phyloP scores from a whole-genome alignment of 2,329 filamentous ascomycete genomes.

The Colletotrichum higginsianum region DNA sequence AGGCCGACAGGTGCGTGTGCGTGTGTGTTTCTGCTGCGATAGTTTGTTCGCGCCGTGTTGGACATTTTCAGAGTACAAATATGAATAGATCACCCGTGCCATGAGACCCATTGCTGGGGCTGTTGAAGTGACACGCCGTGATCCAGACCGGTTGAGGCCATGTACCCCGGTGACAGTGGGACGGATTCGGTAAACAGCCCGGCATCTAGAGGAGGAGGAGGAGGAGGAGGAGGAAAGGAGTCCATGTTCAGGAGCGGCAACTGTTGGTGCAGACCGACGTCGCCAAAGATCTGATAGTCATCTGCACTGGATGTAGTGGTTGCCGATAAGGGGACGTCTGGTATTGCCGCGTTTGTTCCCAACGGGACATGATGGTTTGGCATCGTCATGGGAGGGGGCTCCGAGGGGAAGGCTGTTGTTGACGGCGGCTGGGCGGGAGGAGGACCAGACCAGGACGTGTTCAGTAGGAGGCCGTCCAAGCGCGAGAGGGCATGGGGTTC shows the following conservation, averaged over 20 bases:
- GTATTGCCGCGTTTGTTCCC: too few relatives aligned
- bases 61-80: background rate
- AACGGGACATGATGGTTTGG: background rate
- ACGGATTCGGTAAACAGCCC: background rate
- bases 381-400: background rate
- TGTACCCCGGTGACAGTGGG: background rate
- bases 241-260: conserved; percentile 11
- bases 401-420: background rate
- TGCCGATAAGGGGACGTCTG: background rate
- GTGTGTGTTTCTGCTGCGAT: background rate
- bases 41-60: too few relatives aligned
- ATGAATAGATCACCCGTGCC: conserved; percentile 25
- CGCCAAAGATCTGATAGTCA: conserved; percentile 3
- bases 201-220: too few relatives aligned
- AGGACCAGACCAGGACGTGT: conserved; percentile 19
- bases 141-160: background rate
- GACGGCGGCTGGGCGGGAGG: background rate
- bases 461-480: conserved; percentile 14
- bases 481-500: conserved; percentile 15
- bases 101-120: conserved; percentile 29
- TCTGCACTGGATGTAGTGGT: background rate
- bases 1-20: too few relatives aligned
- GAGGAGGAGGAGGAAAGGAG: background rate
- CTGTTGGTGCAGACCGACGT: background rate
- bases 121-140: conserved; percentile 3